A percentile compares a stretch with the other conserved stretches of the same genome.
Evolutionary conservation across 2,329 filamentous ascomycete genomes (phyloP).

Genomic region (Pseudogymnoascus sp.): DNA sequence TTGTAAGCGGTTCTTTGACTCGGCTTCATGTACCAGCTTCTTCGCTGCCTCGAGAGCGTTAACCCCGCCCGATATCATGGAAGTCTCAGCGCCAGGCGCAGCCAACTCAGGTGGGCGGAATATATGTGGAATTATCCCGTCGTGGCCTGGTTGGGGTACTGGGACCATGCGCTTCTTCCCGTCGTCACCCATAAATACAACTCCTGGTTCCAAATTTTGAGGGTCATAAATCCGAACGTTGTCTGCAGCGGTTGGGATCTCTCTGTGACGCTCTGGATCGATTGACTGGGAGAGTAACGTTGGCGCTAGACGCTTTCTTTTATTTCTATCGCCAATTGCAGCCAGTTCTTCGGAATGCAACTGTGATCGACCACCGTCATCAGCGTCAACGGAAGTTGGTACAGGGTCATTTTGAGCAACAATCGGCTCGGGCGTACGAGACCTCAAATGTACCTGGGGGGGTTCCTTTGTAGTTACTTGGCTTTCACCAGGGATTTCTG

Average conservation of each 20-base stretch:
- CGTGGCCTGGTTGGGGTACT: not conserved
- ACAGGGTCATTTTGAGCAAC: not conserved
- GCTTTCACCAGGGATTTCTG: not conserved
- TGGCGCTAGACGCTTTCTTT: constrained; percentile 28
- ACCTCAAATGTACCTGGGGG: not conserved
- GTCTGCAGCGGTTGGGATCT: constrained; percentile 22
- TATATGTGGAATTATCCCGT: not conserved
- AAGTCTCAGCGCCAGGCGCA: not conserved
- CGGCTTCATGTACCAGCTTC: constrained; percentile 1
- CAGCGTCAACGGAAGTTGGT: not conserved
- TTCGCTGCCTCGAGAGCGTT: not conserved
- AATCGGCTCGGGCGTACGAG: not conserved
- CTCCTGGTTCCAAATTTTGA: constrained; percentile 15
- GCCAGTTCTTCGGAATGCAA: not conserved
- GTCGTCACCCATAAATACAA: constrained; percentile 16
- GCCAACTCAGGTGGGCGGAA: not conserved
- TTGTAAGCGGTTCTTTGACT: constrained; percentile 2
- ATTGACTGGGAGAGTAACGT: constrained; percentile 23
- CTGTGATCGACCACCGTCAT: not conserved
- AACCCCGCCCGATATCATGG: not conserved
- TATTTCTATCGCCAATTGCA: constrained; percentile 18
- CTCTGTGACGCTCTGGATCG: constrained; percentile 17
- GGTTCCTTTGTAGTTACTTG: not conserved
- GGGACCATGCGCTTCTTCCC: constrained; percentile 19
- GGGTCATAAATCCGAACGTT: constrained; percentile 13